These are phyloP conservation scores for Thoreauomyces humboldtii DNA, from an alignment of 192 early-diverging fungal species.

Conservation along the genomic window DNA sequence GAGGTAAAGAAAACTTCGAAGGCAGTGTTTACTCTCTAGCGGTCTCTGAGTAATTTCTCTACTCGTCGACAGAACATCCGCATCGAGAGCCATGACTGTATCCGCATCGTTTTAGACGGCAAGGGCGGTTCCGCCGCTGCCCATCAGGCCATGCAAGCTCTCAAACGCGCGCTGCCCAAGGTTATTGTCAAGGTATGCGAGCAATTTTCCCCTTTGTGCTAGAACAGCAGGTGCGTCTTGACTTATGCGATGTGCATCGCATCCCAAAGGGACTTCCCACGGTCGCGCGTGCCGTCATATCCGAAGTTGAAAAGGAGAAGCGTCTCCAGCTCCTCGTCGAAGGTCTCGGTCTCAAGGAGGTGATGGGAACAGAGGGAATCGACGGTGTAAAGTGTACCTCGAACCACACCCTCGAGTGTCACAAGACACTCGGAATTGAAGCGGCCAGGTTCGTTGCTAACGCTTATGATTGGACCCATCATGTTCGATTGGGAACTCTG, in stretches of 20 bases:
- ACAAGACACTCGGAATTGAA: conserved; percentile 91
- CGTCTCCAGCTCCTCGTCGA: conserved; percentile 73
- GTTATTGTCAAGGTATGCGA: conserved; percentile 82
- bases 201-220: not conserved
- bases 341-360: conserved; percentile 87
- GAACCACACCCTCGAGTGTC: conserved; percentile 93
- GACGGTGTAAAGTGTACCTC: conserved; percentile 49
- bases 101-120: conserved; percentile 34
- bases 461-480: no score
- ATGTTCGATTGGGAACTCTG: not conserved
- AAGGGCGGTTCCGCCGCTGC: conserved; percentile 60
- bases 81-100: conserved; percentile 34
- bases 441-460: conserved; percentile 67
- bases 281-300: conserved; percentile 85
- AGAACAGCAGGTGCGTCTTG: not conserved
- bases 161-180: conserved; percentile 82
- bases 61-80: conserved; percentile 33
- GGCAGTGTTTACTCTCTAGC: not conserved
- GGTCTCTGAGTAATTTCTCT: not conserved
- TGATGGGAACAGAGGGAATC: conserved; percentile 93
- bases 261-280: conserved; percentile 70
- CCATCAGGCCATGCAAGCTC: conserved; percentile 65
- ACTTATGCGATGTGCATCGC: not conserved
- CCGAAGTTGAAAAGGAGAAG: conserved; percentile 59
- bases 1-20: conserved; percentile 32